Base-by-base conservation (phyloP, 1,284 basidiomycete species). In the Marasmius sp. region DNA sequence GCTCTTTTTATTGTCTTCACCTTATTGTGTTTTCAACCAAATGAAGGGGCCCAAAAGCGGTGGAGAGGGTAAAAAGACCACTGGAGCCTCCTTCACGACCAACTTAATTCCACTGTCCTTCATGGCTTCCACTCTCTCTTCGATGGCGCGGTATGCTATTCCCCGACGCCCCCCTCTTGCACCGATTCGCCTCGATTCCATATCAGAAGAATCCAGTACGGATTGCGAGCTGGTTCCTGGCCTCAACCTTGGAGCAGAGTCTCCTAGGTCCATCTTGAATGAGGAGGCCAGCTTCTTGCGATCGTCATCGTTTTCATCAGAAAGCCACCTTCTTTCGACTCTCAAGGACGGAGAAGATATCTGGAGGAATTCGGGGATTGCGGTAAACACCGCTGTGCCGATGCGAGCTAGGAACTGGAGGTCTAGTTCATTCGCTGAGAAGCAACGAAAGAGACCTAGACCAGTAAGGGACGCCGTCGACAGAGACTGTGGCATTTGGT, bases 401-500 rank as follows among this genome's bases (percentile, higher is more conserved):
- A 54, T 37, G 52, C 52, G 52, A 54, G 52, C 27, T 18, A 33
- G 52, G 34, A n/a, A 54, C 38, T 54, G 52, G 52, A 36, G 34
- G 8, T 54, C 52, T 38, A 54, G 52, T 18, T 54, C 52, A 10
- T 54, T 38, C 20, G 34, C n/a, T 16, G 52, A 54, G 34, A 54
- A 54, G 38, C 34, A 36, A 9, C 33, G 16, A n/a, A 54, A 54
- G 52, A 33, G 16, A 14, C 52, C 33, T 8, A 33, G 16, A 14
- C 20, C 38, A 36, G 33, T 7, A 6, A 34, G 52, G 38, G 5
- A 54, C 36, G 12, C 34, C 12, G 52, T 54, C 34, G 52, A 54
- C 34, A 54, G 52, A 37, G 52, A 54, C 20, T 54, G 52, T 54
- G 52, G 52, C 36, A 54, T 54, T 5, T 54, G 52, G 52, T 54